Evolutionary conservation across 352 stramenopile genomes (phyloP), one percentile per base, ranked within the genome.

Genomic region (Globisporangium polare): DNA sequence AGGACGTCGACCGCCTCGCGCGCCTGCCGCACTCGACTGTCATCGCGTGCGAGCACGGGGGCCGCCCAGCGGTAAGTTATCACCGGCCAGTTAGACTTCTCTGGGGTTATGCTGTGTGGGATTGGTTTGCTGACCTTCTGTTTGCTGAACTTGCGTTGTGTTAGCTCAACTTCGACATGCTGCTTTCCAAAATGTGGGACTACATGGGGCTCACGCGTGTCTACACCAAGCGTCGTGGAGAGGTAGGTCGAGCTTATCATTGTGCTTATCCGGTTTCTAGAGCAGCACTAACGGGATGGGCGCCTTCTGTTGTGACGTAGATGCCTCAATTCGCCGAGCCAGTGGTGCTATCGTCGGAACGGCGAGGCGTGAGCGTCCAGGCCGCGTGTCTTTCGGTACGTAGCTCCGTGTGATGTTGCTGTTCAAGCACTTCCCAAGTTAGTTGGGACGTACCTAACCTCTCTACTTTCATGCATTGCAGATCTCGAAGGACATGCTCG

Each of bases 1-100:
- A 99, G 81, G 97, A 99, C 72, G 93, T 99, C 20, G 97, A 99
- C 70, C 86, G 94, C 35, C 80, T 99, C 45, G 97, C 97, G 4
- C 86, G 96, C 26, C 87, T 98, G 73, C 94, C 95, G 13, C 89
- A 99, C 80, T 98, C 94, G 37, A 95, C 98, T 39, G 96, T 99
- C 9, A 98, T 98, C 60, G 97, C 91, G 50, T 98, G 98, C 45
- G 81, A 87, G 13, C 84, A 95, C 68, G 80, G 76, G 35, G 78
- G 88, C 51, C 83, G 74, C 20, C 79, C 78, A 33, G 83, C 86
- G 42, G 86, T 95, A 74, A 22, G 75, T 62, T 39, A 26, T 12
- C 2, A 33, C 8, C 29, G 29, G 29, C 29, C 29, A 33, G 12
- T 29, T 35, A 7, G 26, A 7, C 13, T 42, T 49, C 20, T 43